phyloP scores from a whole-genome alignment of 2,329 filamentous ascomycete species.

The Ceratocystis variospora region DNA sequence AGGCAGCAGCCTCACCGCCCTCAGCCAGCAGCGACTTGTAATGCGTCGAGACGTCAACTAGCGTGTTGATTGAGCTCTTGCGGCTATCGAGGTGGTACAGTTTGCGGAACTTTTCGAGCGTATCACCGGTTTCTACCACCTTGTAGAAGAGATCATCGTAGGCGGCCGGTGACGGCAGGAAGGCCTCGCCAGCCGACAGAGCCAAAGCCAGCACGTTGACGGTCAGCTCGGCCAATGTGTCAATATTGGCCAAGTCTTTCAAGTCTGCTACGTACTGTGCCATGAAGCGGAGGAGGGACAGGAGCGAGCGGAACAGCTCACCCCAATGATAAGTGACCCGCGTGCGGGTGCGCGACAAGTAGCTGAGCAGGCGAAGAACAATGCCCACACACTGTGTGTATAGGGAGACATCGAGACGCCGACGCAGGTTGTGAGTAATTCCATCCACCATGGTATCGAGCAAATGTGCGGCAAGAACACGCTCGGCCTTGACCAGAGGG shows the following conservation, averaged over 20 bases:
- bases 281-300: constrained; percentile 80
- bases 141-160: constrained; percentile 99
- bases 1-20: constrained; percentile 27
- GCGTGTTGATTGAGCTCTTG: constrained; percentile 64
- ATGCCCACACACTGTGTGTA: constrained; percentile 74
- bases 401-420: constrained; percentile 66
- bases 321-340: constrained; percentile 87
- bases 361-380: constrained; percentile 67
- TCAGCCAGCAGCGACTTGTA: constrained; percentile 71
- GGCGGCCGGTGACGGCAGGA: constrained; percentile 70
- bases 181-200: constrained; percentile 75
- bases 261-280: constrained; percentile 75
- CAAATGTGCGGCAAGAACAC: constrained; percentile 60
- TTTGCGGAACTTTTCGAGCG: constrained; percentile 67
- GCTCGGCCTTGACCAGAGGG: constrained; percentile 57
- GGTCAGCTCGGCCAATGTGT: constrained; percentile 59
- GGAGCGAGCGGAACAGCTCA: constrained; percentile 78
- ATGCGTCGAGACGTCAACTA: constrained; percentile 70
- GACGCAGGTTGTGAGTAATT: constrained; percentile 80
- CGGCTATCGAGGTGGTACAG: constrained; percentile 50
- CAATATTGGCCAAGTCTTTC: constrained; percentile 52
- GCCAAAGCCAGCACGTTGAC: constrained; percentile 74
- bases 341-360: constrained; percentile 67
- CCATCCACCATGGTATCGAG: constrained; percentile 82
- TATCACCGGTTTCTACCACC: constrained; percentile 78